Evolutionary conservation across 2,329 filamentous ascomycete species (phyloP).

Genomic region (Lasiodiplodia sp.): DNA sequence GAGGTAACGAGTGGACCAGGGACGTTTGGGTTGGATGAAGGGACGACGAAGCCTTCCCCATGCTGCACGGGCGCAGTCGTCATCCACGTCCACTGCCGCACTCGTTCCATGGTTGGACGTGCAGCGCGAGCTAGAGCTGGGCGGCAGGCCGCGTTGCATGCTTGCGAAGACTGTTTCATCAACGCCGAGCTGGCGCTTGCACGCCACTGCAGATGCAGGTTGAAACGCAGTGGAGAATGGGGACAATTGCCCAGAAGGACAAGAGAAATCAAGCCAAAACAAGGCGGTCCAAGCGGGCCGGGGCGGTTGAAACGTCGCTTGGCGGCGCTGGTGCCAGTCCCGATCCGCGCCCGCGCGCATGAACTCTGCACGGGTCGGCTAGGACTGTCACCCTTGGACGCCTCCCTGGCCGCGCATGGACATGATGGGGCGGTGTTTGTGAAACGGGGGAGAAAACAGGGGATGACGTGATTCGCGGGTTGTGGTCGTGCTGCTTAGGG

Average conservation of each 20-base stretch:
- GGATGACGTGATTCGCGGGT: slow-evolving; percentile 4
- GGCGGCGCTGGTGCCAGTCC: slow-evolving; percentile 11
- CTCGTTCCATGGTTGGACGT: not conserved
- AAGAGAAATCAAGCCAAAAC: slow-evolving; percentile 19
- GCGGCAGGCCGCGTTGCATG: not conserved
- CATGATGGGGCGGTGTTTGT: not conserved
- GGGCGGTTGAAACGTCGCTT: slow-evolving; percentile 25
- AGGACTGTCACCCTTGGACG: not conserved
- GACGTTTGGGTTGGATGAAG: not conserved
- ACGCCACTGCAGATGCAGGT: not conserved
- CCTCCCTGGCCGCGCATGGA: not conserved
- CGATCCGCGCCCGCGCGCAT: slow-evolving; percentile 2
- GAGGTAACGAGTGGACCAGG: slow-evolving; percentile 17
- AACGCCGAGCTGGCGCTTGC: not conserved
- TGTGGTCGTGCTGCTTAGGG: slow-evolving; percentile 8
- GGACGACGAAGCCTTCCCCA: not conserved
- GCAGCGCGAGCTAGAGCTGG: not conserved
- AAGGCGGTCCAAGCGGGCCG: slow-evolving; percentile 8
- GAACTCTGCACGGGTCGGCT: slow-evolving; percentile 19
- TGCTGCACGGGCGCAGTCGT: slow-evolving; percentile 2
- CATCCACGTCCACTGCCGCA: not conserved
- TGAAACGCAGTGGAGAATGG: slow-evolving; percentile 9
- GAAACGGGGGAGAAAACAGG: not conserved
- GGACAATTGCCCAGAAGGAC: not conserved
- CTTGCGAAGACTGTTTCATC: slow-evolving; percentile 11